A percentile compares a stretch with the other conserved stretches of the same genome.
Evolutionary conservation across 345 rosid species (phyloP).

Genomic region (Citrus maxima): DNA sequence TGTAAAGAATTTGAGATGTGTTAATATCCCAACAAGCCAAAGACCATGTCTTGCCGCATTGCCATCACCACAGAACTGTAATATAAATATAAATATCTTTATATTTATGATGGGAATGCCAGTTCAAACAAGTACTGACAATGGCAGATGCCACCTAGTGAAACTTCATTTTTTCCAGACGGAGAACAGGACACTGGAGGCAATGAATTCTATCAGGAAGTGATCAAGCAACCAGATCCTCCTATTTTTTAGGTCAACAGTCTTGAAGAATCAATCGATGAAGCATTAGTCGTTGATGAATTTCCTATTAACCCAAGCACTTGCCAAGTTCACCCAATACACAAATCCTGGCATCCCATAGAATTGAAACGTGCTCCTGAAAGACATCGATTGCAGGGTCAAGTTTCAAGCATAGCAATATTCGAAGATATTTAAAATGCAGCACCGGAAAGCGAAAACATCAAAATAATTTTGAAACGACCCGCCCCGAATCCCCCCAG

Average conservation of each 20-base stretch:
- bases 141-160: background rate
- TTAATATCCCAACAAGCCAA: background rate
- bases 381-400: too few species aligned
- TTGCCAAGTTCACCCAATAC: background rate
- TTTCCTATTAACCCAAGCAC: background rate
- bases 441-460: too few species aligned
- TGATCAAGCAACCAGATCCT: too few species aligned
- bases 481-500: too few species aligned
- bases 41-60: constrained; percentile 3
- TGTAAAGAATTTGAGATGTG: constrained; percentile 1
- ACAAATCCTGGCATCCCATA: background rate
- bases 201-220: too few species aligned
- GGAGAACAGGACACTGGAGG: too few species aligned
- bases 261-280: background rate
- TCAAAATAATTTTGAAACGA: too few species aligned
- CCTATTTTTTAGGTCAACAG: background rate
- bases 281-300: background rate
- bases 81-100: background rate
- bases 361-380: background rate
- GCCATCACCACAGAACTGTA: background rate
- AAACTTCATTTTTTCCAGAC: background rate
- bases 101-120: background rate
- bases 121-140: background rate
- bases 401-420: too few species aligned
- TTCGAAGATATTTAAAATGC: too few species aligned